Percentiles rank a stretch among this genome's conserved stretches.
Evolutionary conservation across 139 green algal species (phyloP).

Genomic region (Chlorella sorokiniana): DNA sequence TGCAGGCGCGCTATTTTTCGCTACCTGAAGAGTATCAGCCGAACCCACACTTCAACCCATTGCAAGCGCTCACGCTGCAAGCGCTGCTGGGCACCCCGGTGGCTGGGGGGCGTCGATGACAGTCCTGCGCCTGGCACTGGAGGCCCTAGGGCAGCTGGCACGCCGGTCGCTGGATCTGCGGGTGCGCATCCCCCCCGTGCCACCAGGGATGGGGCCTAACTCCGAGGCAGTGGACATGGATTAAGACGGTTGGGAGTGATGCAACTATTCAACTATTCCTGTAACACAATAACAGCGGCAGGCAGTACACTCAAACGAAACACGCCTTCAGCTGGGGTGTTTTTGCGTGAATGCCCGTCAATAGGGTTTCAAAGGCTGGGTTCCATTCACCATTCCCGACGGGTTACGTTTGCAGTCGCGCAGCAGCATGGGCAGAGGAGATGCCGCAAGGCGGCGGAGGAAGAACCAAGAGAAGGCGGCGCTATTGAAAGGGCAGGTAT

Average conservation of each 20-base stretch:
- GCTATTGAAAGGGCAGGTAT: slow-evolving; percentile 1
- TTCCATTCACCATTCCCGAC: not conserved
- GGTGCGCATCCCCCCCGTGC: not conserved
- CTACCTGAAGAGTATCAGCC: slow-evolving; percentile 29
- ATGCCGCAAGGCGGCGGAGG: not conserved
- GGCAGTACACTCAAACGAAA: too few species aligned
- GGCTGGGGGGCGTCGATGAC: not conserved
- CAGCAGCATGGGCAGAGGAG: not conserved
- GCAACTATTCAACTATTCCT: too few species aligned
- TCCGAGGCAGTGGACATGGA: not conserved
- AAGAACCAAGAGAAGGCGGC: not conserved
- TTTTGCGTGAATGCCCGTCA: too few species aligned
- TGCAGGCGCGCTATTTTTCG: slow-evolving; percentile 29
- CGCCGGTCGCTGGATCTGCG: not conserved
- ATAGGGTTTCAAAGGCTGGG: too few species aligned
- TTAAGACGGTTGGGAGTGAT: not conserved
- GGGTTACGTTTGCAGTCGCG: not conserved
- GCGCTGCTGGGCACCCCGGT: not conserved
- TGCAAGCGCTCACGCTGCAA: slow-evolving; percentile 13
- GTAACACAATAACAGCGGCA: too few species aligned
- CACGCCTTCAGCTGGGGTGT: too few species aligned
- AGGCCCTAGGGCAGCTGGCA: not conserved
- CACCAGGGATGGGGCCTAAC: not conserved
- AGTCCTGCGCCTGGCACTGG: not conserved
- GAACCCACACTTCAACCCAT: slow-evolving; percentile 15